Conservation (phyloP, 2,329 filamentous ascomycete species). For the Paracorniculantispora psalliotae region DNA sequence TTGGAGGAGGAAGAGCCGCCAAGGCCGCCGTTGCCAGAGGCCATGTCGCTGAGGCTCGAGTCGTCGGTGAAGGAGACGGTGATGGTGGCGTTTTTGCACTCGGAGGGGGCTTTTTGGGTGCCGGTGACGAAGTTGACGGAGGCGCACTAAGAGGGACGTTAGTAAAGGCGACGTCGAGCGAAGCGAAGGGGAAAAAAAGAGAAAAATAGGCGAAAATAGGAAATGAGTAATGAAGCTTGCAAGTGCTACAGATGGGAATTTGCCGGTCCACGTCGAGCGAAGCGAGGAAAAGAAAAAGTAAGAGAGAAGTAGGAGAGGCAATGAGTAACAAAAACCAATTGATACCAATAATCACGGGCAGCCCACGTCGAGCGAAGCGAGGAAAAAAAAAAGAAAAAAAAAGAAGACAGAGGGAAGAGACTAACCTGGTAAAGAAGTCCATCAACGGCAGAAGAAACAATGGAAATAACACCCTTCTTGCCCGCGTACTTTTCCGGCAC, state of each 20-base stretch:
- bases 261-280: background rate
- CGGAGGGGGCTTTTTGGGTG: conserved; percentile 25
- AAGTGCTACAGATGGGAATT: background rate
- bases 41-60: conserved; percentile 26
- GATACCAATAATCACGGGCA: background rate
- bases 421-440: conserved; percentile 53
- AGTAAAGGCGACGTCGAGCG: background rate
- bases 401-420: background rate
- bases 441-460: conserved; percentile 49
- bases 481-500: conserved; percentile 48
- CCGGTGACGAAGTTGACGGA: conserved; percentile 51
- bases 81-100: conserved; percentile 33
- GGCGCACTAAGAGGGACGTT: conserved; percentile 39
- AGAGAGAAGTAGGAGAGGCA: too few relatives aligned
- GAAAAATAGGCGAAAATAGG: too few relatives aligned
- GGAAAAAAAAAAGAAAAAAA: background rate
- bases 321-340: background rate
- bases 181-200: too few relatives aligned
- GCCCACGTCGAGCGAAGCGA: conserved; percentile 2
- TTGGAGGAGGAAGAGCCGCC: background rate
- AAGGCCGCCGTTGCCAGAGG: conserved; percentile 22
- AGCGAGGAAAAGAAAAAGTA: too few relatives aligned
- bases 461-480: conserved; percentile 48
- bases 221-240: background rate
- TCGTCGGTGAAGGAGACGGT: conserved; percentile 29